Evolutionary conservation across 179 eudicot species (phyloP).

Genomic region (Actinidia polygama): DNA sequence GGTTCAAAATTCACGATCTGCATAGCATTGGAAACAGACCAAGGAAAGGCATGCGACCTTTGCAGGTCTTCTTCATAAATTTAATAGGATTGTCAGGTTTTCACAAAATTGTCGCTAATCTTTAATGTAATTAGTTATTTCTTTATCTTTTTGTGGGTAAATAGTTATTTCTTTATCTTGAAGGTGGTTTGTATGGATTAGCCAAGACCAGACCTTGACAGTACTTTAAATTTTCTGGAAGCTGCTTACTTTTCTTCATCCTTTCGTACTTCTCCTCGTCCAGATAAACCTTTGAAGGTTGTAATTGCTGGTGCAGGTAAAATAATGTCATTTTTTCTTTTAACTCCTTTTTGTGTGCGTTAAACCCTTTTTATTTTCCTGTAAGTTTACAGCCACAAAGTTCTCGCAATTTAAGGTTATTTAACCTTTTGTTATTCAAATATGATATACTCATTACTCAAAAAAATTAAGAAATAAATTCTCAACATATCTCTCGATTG

Average conservation of each 20-base stretch:
- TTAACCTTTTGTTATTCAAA: background rate
- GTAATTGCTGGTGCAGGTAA: conserved; percentile 97
- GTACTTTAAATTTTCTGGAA: conserved; percentile 73
- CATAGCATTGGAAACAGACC: conserved; percentile 36
- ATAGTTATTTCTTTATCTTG: conserved; percentile 18
- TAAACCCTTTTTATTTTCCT: background rate
- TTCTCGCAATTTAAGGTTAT: background rate
- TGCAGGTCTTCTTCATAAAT: conserved; percentile 55
- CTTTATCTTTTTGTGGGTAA: conserved; percentile 8
- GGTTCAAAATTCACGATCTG: conserved; percentile 30
- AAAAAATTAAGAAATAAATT: background rate
- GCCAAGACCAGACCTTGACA: conserved; percentile 98
- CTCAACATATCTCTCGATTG: background rate
- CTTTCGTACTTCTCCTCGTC: conserved; percentile 74
- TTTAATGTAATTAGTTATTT: background rate
- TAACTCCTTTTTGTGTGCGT: background rate
- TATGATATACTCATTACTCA: background rate
- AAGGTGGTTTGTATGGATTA: conserved; percentile 93
- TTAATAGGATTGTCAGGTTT: conserved; percentile 10
- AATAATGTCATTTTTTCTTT: conserved; percentile 2
- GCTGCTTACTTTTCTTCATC: conserved; percentile 88
- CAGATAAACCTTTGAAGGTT: conserved; percentile 74
- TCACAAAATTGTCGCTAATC: background rate
- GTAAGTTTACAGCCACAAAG: background rate
- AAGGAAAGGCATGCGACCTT: conserved; percentile 41